Conservation (phyloP, 2,329 filamentous ascomycete species). For the Cercospora brassicicola region DNA sequence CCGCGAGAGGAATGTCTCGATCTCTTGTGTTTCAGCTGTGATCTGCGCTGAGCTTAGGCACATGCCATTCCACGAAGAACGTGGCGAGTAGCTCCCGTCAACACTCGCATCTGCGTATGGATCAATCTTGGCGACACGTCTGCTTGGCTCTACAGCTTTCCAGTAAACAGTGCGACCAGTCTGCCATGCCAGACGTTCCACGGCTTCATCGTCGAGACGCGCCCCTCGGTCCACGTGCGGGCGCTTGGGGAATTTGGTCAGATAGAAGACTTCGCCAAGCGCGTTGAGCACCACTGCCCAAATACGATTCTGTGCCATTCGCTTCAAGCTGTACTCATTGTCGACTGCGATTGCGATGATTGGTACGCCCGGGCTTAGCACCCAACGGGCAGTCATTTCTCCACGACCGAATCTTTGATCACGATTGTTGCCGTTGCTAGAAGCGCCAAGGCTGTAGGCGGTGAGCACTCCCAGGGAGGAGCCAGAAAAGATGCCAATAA, state of each 20-base stretch:
- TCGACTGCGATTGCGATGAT: slow-evolving; percentile 83
- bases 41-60: slow-evolving; percentile 69
- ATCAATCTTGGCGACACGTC: slow-evolving; percentile 69
- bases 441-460: slow-evolving; percentile 66
- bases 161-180: slow-evolving; percentile 77
- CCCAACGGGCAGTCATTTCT: slow-evolving; percentile 84
- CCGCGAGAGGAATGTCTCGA: slow-evolving; percentile 71
- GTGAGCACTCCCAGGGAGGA: slow-evolving; percentile 82
- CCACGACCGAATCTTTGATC: slow-evolving; percentile 66
- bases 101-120: slow-evolving; percentile 66
- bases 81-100: slow-evolving; percentile 75
- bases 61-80: slow-evolving; percentile 73
- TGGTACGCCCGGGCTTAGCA: slow-evolving; percentile 86
- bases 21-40: slow-evolving; percentile 73
- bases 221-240: slow-evolving; percentile 52
- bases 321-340: slow-evolving; percentile 72
- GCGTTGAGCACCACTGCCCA: slow-evolving; percentile 96
- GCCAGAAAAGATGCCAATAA: slow-evolving; percentile 79
- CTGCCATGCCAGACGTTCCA: slow-evolving; percentile 72
- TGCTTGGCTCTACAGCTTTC: slow-evolving; percentile 75
- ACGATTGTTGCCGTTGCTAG: slow-evolving; percentile 55
- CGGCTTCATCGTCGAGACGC: slow-evolving; percentile 52
- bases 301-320: slow-evolving; percentile 68
- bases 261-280: slow-evolving; percentile 84
- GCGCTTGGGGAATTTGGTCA: slow-evolving; percentile 67